phyloP scores from a whole-genome alignment of 2,329 filamentous ascomycete species.

The Paramyrothecium sp. region DNA sequence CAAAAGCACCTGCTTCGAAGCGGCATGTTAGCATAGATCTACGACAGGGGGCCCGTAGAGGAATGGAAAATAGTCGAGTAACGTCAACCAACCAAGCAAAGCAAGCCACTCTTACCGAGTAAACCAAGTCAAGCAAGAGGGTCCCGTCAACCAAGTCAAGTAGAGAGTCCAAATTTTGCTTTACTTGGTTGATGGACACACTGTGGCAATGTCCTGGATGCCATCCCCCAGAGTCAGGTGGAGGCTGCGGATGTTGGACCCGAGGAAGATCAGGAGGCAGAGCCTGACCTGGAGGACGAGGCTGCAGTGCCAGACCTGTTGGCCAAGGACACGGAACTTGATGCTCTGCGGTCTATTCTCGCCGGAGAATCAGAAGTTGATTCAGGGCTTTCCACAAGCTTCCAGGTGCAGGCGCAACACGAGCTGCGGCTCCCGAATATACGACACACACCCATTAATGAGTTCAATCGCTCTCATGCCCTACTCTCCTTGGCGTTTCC shows the following conservation, averaged over 20 bases:
- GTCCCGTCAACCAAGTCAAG: no score
- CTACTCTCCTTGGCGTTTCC: constrained; percentile 10
- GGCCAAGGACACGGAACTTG: constrained; percentile 6
- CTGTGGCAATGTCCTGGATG: constrained; percentile 1
- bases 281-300: constrained; percentile 4
- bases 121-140: no score
- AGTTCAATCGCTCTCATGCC: constrained; percentile 9
- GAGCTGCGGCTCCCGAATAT: constrained; percentile 5
- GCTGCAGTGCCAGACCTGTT: constrained; percentile 8
- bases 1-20: no score
- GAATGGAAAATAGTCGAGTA: no score
- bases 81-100: no score
- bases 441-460: constrained; percentile 1
- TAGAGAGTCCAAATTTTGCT: no score
- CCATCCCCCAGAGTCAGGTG: background rate
- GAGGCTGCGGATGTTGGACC: constrained; percentile 3
- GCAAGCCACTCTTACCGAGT: no score
- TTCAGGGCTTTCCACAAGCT: background rate
- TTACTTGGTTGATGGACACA: no score
- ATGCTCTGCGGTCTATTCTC: constrained; percentile 5
- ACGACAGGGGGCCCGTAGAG: no score
- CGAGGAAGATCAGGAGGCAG: constrained; percentile 3
- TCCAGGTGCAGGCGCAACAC: constrained; percentile 1
- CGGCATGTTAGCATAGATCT: no score
- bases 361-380: constrained; percentile 2